Conservation (phyloP, 1,284 basidiomycete species). For the Trichosporon coremiiforme region DNA sequence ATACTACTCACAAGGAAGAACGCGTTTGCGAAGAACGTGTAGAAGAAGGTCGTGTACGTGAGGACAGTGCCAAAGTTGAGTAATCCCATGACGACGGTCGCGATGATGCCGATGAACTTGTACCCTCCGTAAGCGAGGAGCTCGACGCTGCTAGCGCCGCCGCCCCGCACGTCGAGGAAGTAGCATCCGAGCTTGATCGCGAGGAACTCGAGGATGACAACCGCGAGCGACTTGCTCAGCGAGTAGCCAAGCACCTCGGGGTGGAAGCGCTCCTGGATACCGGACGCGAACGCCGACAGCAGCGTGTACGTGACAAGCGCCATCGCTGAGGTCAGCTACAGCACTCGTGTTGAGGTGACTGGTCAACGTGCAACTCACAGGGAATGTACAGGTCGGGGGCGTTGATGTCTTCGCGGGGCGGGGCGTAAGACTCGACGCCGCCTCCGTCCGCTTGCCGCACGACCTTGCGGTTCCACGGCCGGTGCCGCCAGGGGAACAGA, state of each 20-base stretch:
- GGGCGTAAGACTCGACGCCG: conserved; percentile 72
- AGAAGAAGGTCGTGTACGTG: conserved; percentile 74
- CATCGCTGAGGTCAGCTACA: conserved; percentile 67
- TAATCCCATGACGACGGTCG: conserved; percentile 50
- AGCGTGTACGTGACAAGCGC: conserved; percentile 95
- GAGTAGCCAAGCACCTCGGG: conserved; percentile 87
- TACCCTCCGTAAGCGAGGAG: conserved; percentile 81
- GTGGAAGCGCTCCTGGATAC: conserved; percentile 79
- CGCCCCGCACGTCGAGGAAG: conserved; percentile 77
- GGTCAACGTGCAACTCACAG: conserved; percentile 60
- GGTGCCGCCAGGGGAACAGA: conserved; percentile 95
- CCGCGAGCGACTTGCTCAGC: conserved; percentile 76
- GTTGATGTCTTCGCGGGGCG: conserved; percentile 93
- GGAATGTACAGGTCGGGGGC: conserved; percentile 97
- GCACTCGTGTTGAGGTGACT: too few relatives aligned
- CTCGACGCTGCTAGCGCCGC: conserved; percentile 66
- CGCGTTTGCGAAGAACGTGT: conserved; percentile 83
- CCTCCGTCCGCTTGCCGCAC: conserved; percentile 59
- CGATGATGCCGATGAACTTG: conserved; percentile 79
- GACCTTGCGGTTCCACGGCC: conserved; percentile 72
- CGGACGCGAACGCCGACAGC: conserved; percentile 78
- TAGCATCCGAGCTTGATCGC: conserved; percentile 90
- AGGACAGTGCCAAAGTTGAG: conserved; percentile 64
- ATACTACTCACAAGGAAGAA: conserved; percentile 78
- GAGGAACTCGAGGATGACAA: conserved; percentile 81